Base-by-base conservation (phyloP, 768 basidiomycete genomes). In the Rhodotorula graminis region DNA sequence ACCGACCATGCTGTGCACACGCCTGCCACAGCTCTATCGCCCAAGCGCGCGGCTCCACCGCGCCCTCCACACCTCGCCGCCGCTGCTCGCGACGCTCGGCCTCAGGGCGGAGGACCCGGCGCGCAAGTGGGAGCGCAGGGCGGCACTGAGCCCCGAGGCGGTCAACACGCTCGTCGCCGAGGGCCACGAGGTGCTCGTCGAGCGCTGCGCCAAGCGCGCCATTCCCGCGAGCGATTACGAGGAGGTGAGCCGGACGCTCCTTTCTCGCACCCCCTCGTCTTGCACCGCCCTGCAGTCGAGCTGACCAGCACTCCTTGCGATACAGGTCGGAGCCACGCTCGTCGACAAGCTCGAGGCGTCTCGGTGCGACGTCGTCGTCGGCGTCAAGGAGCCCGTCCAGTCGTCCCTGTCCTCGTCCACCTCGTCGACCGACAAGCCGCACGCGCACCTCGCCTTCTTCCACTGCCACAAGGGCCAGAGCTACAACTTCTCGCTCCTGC, bases 371-470 rank as follows among this genome's bases (percentile, higher is more conserved):
- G 86, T 96, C 64, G 81, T 93, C 46, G 78, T 93, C 10, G 93
- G 93, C 4, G 93, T 96, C 81, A 96, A 96, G 77, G 93, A 96
- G 80, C 87, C 89, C 0, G 89, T 90, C 16, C 80, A 93, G 14
- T 58, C 81, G 40, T 42, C 62, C 16, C 67, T 69, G 16, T 12
- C 57, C 15, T n/a, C 31, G 12, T 21, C 44, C 9, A 29, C 29
- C 40, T 19, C 64, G 23, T 15, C 61, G 2, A 0, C 25, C 33
- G 47, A n/a, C 33, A 31, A 10, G 21, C 59, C 23, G 0, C 50
- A 53, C 46, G 92, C 89, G 1, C 89, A 93, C 76, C 81, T 94
- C 67, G 92, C 93, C 88, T 95, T 96, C 84, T 92, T 90, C 55
- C 61, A 68, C 52, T 49, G 49, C 37, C 62, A 67, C 67, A 65